Evolutionary conservation across 2,329 filamentous ascomycete genomes (phyloP).

Genomic region (Nemania sp.): DNA sequence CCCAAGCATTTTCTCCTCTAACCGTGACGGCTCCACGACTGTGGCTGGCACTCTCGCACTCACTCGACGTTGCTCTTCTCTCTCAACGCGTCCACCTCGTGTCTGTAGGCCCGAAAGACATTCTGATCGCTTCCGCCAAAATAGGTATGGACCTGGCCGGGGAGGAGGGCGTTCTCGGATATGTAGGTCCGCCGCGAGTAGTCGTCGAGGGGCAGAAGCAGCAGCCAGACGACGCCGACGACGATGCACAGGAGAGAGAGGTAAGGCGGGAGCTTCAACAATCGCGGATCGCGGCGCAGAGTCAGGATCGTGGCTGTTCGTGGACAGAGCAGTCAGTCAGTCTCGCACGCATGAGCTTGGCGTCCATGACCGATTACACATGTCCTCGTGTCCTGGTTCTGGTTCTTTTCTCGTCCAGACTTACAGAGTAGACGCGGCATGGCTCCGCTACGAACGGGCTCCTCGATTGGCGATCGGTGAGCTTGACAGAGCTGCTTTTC

Average conservation of each 20-base stretch:
- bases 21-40: neutral
- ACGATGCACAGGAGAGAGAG: conserved; percentile 83
- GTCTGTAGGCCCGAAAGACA: conserved; percentile 85
- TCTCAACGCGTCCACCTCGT: conserved; percentile 73
- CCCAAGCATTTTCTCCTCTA: neutral
- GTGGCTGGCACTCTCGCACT: conserved; percentile 28
- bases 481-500: conserved; percentile 17
- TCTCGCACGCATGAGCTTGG: conserved; percentile 26
- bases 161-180: conserved; percentile 93
- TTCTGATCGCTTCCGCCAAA: conserved; percentile 96
- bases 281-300: conserved; percentile 77
- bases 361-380: too few species aligned
- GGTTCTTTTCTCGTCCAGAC: conserved; percentile 33
- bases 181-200: conserved; percentile 95
- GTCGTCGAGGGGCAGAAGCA: conserved; percentile 84
- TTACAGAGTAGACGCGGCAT: conserved; percentile 62
- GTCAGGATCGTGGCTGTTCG: conserved; percentile 63
- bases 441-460: conserved; percentile 27
- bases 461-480: conserved; percentile 17
- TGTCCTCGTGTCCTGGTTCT: too few species aligned
- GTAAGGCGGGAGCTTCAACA: conserved; percentile 85
- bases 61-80: conserved; percentile 59
- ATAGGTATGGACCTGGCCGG: conserved; percentile 96
- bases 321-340: conserved; percentile 9
- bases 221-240: conserved; percentile 85